These are phyloP conservation scores for Aspergillus nidulans DNA, from an alignment of 495 filamentous ascomycete genomes.

Conservation along the genomic window DNA sequence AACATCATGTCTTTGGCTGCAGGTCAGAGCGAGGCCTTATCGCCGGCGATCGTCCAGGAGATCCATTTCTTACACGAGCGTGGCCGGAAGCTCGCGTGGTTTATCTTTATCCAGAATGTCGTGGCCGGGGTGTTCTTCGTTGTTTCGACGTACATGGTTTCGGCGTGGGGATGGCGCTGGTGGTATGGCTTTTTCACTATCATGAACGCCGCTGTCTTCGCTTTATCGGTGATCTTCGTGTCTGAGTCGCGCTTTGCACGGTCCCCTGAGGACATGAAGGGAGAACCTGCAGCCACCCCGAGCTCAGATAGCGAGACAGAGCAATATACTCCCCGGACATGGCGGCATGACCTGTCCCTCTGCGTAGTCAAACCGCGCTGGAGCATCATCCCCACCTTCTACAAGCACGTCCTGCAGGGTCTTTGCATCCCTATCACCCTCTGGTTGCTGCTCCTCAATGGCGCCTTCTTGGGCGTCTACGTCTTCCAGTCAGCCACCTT, in stretches of 20 bases:
- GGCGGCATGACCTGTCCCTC: conserved; percentile 13
- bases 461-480: conserved; percentile 21
- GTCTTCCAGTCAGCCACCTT: conserved; percentile 22
- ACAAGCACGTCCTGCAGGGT: conserved; percentile 20
- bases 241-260: conserved; percentile 9
- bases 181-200: conserved; percentile 14
- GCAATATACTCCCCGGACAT: conserved; percentile 15
- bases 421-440: conserved; percentile 19
- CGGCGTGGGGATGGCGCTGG: conserved; percentile 8
- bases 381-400: conserved; percentile 13
- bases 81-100: conserved; percentile 9
- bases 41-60: conserved; percentile 18
- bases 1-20: conserved; percentile 26
- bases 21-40: conserved; percentile 24
- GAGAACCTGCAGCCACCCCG: not conserved
- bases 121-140: conserved; percentile 4
- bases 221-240: not conserved
- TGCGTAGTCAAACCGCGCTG: conserved; percentile 6
- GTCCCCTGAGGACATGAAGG: conserved; percentile 1
- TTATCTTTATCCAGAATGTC: conserved; percentile 11
- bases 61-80: conserved; percentile 14
- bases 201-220: conserved; percentile 2
- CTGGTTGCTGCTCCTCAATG: conserved; percentile 23
- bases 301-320: not conserved
- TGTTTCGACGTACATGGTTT: conserved; percentile 7